phyloP scores from a whole-genome alignment of 2,329 filamentous ascomycete genomes.

The Arthrobotrys conoides region DNA sequence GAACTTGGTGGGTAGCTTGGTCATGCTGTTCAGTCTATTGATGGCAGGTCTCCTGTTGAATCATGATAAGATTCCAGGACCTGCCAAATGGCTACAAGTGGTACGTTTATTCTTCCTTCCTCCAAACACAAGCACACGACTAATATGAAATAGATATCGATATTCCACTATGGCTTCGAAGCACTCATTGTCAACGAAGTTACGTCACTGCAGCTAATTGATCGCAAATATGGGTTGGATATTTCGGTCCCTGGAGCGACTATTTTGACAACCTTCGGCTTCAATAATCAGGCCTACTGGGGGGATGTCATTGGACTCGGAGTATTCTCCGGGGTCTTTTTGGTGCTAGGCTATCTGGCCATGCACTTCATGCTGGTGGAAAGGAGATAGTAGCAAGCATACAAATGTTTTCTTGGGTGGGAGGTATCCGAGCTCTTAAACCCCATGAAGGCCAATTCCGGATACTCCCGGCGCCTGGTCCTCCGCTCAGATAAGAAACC shows the following conservation, averaged over 20 bases:
- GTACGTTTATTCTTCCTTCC: conserved; percentile 68
- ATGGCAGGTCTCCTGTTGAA: conserved; percentile 96
- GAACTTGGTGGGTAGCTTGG: conserved; percentile 91
- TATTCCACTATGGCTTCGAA: conserved; percentile 98
- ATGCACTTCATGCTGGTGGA: conserved; percentile 96
- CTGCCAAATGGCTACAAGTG: conserved; percentile 89
- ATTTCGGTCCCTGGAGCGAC: conserved; percentile 96
- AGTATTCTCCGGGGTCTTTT: conserved; percentile 84
- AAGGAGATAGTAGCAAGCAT: conserved; percentile 67
- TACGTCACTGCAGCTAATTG: conserved; percentile 86
- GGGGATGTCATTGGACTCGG: conserved; percentile 84
- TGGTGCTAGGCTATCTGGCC: conserved; percentile 87
- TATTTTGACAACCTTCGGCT: conserved; percentile 94
- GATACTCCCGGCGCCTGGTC: not conserved
- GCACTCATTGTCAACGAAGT: conserved; percentile 98
- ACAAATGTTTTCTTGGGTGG: too few species aligned
- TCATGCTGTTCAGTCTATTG: conserved; percentile 96
- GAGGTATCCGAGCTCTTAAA: not conserved
- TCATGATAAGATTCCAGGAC: conserved; percentile 88
- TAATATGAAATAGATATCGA: conserved; percentile 76
- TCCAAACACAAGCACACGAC: conserved; percentile 23
- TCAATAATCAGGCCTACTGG: conserved; percentile 89
- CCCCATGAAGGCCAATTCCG: not conserved
- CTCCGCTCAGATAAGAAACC: not conserved
- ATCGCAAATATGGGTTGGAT: conserved; percentile 95